Percentiles rank a stretch among this genome's conserved stretches.
Conservation (phyloP, 192 early-diverging fungal genomes). For the Mortierella claussenii region DNA sequence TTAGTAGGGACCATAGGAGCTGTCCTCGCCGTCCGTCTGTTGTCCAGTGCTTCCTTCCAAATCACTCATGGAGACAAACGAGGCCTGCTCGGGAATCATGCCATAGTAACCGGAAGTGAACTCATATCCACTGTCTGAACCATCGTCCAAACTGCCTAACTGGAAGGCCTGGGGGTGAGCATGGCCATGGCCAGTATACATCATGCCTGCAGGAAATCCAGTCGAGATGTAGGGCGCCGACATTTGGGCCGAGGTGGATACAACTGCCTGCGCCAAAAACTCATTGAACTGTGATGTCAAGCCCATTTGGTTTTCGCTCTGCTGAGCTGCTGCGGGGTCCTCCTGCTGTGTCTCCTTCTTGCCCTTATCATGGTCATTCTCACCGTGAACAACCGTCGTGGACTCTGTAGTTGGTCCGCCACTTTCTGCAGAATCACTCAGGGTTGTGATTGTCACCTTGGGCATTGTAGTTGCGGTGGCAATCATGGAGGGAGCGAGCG, state of each 20-base stretch:
- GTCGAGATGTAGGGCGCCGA: slow-evolving; percentile 16
- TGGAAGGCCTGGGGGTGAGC: slow-evolving; percentile 29
- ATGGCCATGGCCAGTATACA: slow-evolving; percentile 23
- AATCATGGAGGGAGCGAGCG: slow-evolving; percentile 49
- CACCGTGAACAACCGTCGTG: slow-evolving; percentile 43
- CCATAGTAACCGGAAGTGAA: slow-evolving; percentile 48
- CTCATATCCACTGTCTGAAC: slow-evolving; percentile 31
- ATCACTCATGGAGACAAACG: slow-evolving; percentile 55
- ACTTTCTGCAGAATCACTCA: slow-evolving; percentile 35
- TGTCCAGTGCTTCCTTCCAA: slow-evolving; percentile 52
- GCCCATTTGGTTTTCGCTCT: slow-evolving; percentile 37
- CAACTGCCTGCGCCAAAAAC: slow-evolving; percentile 46
- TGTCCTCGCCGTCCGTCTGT: slow-evolving; percentile 51
- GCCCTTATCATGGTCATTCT: slow-evolving; percentile 18
- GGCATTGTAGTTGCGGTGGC: slow-evolving; percentile 45
- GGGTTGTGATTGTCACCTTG: slow-evolving; percentile 49
- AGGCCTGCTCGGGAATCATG: slow-evolving; percentile 54
- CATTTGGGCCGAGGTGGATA: slow-evolving; percentile 35
- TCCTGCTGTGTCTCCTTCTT: slow-evolving; percentile 16
- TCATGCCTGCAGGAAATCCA: slow-evolving; percentile 26
- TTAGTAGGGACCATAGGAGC: slow-evolving; percentile 43
- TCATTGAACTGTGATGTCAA: slow-evolving; percentile 53
- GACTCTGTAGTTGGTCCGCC: slow-evolving; percentile 19
- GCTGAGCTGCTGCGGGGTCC: slow-evolving; percentile 5
- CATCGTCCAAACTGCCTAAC: slow-evolving; percentile 27